Evolutionary conservation across 805 yeast genomes (phyloP), one percentile per base, ranked within the genome.

Genomic region (Isabelozyma heimii): DNA sequence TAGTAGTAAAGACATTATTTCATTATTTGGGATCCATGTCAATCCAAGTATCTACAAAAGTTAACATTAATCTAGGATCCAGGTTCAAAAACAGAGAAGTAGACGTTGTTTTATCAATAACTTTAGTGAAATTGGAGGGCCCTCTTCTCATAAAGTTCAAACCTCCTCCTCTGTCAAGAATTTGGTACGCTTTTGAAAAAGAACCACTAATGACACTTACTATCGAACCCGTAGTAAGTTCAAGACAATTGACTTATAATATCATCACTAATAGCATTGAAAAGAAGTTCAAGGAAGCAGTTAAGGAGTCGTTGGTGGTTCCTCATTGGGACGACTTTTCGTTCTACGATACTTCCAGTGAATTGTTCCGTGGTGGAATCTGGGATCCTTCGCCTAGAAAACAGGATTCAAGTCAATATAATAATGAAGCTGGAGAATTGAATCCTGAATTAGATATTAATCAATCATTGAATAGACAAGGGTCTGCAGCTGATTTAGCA

Each of bases 291-390:
- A 82, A 84, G 49, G 97, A 89, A 44, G 87, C 91, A 1, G 75
- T 92, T 38, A 82, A 77, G 52, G 94, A 89, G 33, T 80, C 94
- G 7, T 67, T 94, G 43, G 98, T 94, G 0, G 65, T 81, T 30
- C 99, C 99, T 2, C 83, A 76, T 58, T 87, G 90, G 91, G 98
- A 92, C 65, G 98, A 92, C 62, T 65, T 90, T 39, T 81, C 84
- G 0, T 87, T 89, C 60, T 87, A 76, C 59, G 73, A 81, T 47
- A 83, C 97, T 0, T 65, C 69, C 2, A 76, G 68, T 38, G 96
- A 89, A 53, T 66, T 89, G 12, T 94, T 83, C 64, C 79, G 97
- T 53, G 99, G 97, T 45, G 99, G 99, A 14, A 82, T 92, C 20
- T 92, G 98, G 98, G 91, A 86, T 53, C 73, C 74, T 17, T 48